Conservation (phyloP, 495 filamentous ascomycete species). For the Sabuloglossum arenarium region DNA sequence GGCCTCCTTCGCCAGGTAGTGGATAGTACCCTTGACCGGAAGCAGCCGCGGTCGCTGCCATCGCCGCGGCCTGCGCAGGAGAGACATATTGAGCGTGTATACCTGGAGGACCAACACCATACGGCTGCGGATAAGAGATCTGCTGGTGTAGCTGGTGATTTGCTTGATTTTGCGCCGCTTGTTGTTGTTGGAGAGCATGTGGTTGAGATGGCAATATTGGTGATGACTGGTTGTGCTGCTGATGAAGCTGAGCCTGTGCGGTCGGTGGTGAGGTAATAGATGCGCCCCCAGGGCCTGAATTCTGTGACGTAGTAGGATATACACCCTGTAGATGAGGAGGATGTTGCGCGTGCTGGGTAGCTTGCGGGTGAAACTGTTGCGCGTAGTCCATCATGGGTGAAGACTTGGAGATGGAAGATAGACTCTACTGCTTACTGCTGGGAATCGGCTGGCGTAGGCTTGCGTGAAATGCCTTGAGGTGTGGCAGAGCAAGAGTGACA, state of each 20-base stretch:
- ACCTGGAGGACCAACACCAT: constrained; percentile 31
- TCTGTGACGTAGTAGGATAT: constrained; percentile 22
- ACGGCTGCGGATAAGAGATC: constrained; percentile 33
- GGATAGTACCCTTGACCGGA: constrained; percentile 35
- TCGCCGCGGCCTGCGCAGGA: constrained; percentile 39
- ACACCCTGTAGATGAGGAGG: constrained; percentile 30
- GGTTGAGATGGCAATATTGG: constrained; percentile 33
- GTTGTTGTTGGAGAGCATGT: constrained; percentile 19
- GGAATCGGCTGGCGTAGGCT: background rate
- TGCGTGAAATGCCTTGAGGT: background rate
- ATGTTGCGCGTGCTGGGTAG: constrained; percentile 32
- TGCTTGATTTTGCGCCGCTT: constrained; percentile 26
- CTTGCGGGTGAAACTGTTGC: constrained; percentile 33
- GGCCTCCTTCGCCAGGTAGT: constrained; percentile 29
- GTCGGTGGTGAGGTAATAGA: constrained; percentile 38
- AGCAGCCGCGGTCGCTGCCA: constrained; percentile 51
- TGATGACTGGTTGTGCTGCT: constrained; percentile 31
- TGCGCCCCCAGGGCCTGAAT: constrained; percentile 17
- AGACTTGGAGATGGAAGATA: constrained; percentile 8
- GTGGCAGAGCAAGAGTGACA: background rate
- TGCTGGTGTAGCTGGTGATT: constrained; percentile 30
- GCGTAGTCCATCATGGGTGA: constrained; percentile 44
- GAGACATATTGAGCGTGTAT: constrained; percentile 37
- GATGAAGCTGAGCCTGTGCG: constrained; percentile 24
- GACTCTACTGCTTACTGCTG: background rate